phyloP scores from a whole-genome alignment of 2,329 filamentous ascomycete genomes.

The Elsinoe batatas region DNA sequence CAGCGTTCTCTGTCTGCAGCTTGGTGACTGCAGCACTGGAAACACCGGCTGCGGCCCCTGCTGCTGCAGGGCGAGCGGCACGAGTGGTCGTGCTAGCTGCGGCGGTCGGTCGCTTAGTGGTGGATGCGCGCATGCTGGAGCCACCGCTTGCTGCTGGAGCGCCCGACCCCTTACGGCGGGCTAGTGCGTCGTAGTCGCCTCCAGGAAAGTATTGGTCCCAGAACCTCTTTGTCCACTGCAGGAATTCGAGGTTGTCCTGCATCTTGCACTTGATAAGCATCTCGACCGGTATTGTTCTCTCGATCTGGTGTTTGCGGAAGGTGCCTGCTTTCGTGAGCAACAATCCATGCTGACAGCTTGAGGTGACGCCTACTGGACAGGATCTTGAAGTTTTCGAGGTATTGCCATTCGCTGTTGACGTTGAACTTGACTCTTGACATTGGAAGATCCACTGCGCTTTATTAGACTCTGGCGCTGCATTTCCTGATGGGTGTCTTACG shows the following conservation, averaged over 20 bases:
- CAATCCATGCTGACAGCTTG: neutral
- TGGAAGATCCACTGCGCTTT: conserved; percentile 63
- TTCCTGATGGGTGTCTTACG: conserved; percentile 36
- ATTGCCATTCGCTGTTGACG: conserved; percentile 91
- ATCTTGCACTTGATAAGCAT: conserved; percentile 95
- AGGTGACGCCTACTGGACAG: conserved; percentile 63
- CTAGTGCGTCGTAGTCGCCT: conserved; percentile 88
- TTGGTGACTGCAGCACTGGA: conserved; percentile 56
- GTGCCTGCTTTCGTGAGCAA: conserved; percentile 47
- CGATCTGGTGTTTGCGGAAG: conserved; percentile 78
- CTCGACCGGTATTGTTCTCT: conserved; percentile 83
- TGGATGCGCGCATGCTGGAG: conserved; percentile 49
- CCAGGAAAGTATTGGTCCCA: conserved; percentile 98
- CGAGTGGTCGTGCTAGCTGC: conserved; percentile 38
- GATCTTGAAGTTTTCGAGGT: conserved; percentile 97
- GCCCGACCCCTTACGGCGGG: conserved; percentile 68
- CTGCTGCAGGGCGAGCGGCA: conserved; percentile 33
- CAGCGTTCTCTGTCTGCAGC: conserved; percentile 73
- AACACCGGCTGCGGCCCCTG: conserved; percentile 27
- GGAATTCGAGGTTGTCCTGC: conserved; percentile 99
- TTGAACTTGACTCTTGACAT: conserved; percentile 98
- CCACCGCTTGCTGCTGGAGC: conserved; percentile 42
- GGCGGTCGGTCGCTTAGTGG: conserved; percentile 33
- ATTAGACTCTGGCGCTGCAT: conserved; percentile 4
- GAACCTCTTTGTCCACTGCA: conserved; percentile 93